phyloP scores from a whole-genome alignment of 352 stramenopile genomes.

The Phytophthora cactorum region DNA sequence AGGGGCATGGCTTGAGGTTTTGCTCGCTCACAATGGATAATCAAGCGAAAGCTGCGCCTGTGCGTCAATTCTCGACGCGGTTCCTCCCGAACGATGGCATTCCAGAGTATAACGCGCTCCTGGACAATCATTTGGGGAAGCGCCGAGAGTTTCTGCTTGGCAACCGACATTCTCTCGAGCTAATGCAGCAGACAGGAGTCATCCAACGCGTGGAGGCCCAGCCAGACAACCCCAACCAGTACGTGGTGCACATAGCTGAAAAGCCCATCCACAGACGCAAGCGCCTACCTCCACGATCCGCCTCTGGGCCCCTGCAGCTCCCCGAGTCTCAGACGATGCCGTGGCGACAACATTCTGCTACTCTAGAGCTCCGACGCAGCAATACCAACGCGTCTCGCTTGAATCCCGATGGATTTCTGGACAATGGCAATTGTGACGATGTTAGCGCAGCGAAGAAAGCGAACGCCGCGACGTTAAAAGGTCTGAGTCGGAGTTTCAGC shows the following conservation, averaged over 20 bases:
- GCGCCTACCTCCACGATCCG: conserved; percentile 37
- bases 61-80: conserved; percentile 57
- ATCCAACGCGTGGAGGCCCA: conserved; percentile 60
- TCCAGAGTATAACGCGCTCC: conserved; percentile 72
- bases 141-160: conserved; percentile 70
- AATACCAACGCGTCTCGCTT: background rate
- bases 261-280: conserved; percentile 52
- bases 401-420: background rate
- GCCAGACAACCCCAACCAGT: conserved; percentile 62
- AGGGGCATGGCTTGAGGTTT: conserved; percentile 21
- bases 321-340: conserved; percentile 26
- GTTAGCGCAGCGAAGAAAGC: conserved; percentile 15
- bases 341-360: conserved; percentile 18
- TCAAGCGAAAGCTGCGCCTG: conserved; percentile 15
- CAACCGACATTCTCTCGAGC: conserved; percentile 56
- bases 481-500: conserved; percentile 27
- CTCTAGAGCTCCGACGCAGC: background rate
- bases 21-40: conserved; percentile 20
- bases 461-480: conserved; percentile 32
- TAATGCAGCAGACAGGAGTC: conserved; percentile 72
- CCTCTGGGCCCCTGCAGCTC: conserved; percentile 22
- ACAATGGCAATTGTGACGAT: background rate
- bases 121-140: conserved; percentile 66
- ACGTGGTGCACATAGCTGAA: conserved; percentile 72
- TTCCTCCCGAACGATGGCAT: conserved; percentile 74